Percentiles rank a stretch among this genome's conserved stretches.
Conservation (phyloP, 345 rosid species). For the Citrus mangshanensis region DNA sequence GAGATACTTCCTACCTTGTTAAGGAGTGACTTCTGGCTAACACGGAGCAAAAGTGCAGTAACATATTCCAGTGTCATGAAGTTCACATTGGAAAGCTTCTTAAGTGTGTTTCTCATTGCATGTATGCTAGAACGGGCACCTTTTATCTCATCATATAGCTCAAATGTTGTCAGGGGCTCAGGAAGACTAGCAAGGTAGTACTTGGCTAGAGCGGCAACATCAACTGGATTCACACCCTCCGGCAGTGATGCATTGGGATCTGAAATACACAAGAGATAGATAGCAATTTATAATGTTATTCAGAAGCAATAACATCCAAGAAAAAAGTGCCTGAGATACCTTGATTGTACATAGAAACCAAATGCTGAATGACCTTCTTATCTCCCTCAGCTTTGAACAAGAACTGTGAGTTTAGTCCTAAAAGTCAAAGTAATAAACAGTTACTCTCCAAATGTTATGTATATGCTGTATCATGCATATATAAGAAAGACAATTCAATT, state of each 20-base stretch:
- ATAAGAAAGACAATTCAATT: neutral
- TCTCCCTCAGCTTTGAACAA: conserved; percentile 87
- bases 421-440: conserved; percentile 1
- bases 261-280: conserved; percentile 25
- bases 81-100: conserved; percentile 79
- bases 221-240: conserved; percentile 68
- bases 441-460: neutral
- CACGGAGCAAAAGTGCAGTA: conserved; percentile 74
- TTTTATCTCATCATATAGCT: conserved; percentile 72
- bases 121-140: conserved; percentile 67
- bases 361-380: conserved; percentile 62
- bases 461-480: neutral
- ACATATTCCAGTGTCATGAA: conserved; percentile 84
- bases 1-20: conserved; percentile 56
- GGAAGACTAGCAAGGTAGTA: conserved; percentile 96
- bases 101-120: conserved; percentile 64
- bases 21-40: conserved; percentile 77
- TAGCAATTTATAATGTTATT: conserved; percentile 7
- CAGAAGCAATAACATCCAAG: neutral
- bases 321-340: conserved; percentile 39
- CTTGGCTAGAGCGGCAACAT: conserved; percentile 71
- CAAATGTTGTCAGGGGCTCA: conserved; percentile 75
- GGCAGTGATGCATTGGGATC: conserved; percentile 71
- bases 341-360: conserved; percentile 74
- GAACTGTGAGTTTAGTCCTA: conserved; percentile 66